These are phyloP conservation scores for Candida mesenterica DNA, from an alignment of 1,139 yeast species.

Conservation along the genomic window DNA sequence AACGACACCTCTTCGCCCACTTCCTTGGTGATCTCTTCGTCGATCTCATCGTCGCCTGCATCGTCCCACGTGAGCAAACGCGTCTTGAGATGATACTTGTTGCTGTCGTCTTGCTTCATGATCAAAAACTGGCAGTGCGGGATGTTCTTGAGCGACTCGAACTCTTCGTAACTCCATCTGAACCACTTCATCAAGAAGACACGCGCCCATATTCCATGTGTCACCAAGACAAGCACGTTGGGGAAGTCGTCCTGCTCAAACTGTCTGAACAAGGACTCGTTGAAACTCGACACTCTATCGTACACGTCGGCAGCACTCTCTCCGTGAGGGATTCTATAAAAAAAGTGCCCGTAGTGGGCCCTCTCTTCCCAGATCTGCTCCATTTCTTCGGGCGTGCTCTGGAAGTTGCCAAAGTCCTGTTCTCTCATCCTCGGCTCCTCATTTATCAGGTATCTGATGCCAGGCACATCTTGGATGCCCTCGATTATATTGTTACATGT, in stretches of 20 bases:
- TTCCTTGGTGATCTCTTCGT: slow-evolving; percentile 39
- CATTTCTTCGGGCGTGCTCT: slow-evolving; percentile 75
- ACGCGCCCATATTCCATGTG: slow-evolving; percentile 93
- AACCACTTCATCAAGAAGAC: slow-evolving; percentile 93
- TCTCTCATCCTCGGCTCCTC: slow-evolving; percentile 92
- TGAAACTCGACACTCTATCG: slow-evolving; percentile 86
- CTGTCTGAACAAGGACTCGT: slow-evolving; percentile 80
- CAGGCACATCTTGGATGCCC: slow-evolving; percentile 53
- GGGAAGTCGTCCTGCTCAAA: slow-evolving; percentile 69
- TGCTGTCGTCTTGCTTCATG: slow-evolving; percentile 58
- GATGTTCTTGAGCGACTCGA: slow-evolving; percentile 76
- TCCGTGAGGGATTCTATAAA: slow-evolving; percentile 87
- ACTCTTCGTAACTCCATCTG: slow-evolving; percentile 86
- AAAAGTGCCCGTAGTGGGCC: slow-evolving; percentile 88
- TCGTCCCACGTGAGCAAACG: slow-evolving; percentile 62
- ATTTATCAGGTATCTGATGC: slow-evolving; percentile 51
- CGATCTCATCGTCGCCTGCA: slow-evolving; percentile 41
- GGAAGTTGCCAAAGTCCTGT: slow-evolving; percentile 94
- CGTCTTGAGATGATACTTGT: slow-evolving; percentile 51
- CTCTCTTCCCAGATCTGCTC: slow-evolving; percentile 75
- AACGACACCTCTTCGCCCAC: slow-evolving; percentile 43
- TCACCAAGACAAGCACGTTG: slow-evolving; percentile 72
- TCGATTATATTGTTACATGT: slow-evolving; percentile 68
- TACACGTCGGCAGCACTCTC: slow-evolving; percentile 95
- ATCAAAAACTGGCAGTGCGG: slow-evolving; percentile 81